Percentiles rank a stretch among this genome's conserved stretches.
Evolutionary conservation across 2,329 filamentous ascomycete genomes (phyloP).

Genomic region (Sclerotinia nivalis): DNA sequence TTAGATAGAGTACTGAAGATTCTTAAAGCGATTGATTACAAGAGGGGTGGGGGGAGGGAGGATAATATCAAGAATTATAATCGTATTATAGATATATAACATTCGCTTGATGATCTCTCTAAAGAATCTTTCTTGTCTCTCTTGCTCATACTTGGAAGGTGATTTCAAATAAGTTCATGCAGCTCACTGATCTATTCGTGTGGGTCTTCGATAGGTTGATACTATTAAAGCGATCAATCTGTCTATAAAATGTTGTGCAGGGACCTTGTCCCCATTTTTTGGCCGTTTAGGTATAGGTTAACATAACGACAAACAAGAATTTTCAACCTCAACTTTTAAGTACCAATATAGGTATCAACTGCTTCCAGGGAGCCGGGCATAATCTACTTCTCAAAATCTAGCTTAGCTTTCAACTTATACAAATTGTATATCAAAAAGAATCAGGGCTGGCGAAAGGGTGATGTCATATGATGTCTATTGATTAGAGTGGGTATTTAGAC

Average conservation of each 20-base stretch:
- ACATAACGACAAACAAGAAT: slow-evolving; percentile 2
- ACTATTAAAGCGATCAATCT: background rate
- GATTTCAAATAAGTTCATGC: background rate
- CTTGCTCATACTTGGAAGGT: background rate
- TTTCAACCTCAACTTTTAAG: background rate
- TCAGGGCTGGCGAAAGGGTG: background rate
- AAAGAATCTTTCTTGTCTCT: background rate
- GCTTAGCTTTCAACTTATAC: no score
- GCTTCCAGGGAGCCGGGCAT: background rate
- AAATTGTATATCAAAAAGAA: background rate
- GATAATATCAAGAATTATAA: no score
- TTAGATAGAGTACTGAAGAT: no score
- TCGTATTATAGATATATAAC: no score
- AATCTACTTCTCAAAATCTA: background rate
- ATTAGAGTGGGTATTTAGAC: background rate
- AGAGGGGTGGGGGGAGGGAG: no score
- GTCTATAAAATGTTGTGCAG: slow-evolving; percentile 3
- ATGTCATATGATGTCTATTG: background rate
- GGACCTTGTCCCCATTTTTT: slow-evolving; percentile 6
- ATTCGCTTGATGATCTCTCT: no score
- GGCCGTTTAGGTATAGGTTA: background rate
- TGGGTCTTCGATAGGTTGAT: background rate
- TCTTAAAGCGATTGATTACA: no score
- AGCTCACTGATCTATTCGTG: background rate
- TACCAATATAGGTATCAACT: background rate